These are phyloP conservation scores for Phytophthora uliginosa DNA, from an alignment of 352 stramenopile species.

Conservation along the genomic window DNA sequence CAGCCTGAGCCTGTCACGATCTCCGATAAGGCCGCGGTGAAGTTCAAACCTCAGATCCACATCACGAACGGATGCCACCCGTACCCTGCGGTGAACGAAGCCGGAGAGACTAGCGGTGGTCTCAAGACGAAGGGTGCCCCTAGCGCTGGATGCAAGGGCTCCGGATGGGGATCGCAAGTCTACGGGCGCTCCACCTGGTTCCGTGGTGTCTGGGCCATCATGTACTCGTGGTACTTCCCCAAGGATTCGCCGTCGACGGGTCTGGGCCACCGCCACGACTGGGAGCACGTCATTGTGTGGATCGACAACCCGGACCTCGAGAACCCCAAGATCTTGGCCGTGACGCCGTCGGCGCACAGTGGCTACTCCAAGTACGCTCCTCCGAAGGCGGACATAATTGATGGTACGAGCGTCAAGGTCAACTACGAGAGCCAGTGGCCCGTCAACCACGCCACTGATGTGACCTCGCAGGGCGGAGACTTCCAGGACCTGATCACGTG, in stretches of 20 bases:
- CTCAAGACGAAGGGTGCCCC: slow-evolving; percentile 19
- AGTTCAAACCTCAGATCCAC: slow-evolving; percentile 21
- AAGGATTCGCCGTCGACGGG: slow-evolving; percentile 4
- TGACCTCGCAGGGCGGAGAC: slow-evolving; percentile 10
- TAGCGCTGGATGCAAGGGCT: slow-evolving; percentile 16
- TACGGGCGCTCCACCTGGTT: slow-evolving; percentile 20
- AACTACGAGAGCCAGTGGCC: slow-evolving; percentile 14
- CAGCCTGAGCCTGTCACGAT: slow-evolving; percentile 19
- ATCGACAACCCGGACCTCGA: slow-evolving; percentile 20
- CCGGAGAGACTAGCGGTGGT: slow-evolving; percentile 8
- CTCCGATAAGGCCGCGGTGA: slow-evolving; percentile 17
- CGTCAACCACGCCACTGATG: slow-evolving; percentile 9
- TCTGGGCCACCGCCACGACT: slow-evolving; percentile 28
- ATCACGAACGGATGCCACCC: slow-evolving; percentile 25
- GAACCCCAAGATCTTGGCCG: slow-evolving; percentile 21
- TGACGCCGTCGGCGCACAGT: slow-evolving; percentile 6
- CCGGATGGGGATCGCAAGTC: slow-evolving; percentile 23
- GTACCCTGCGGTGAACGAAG: slow-evolving; percentile 24
- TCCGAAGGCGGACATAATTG: slow-evolving; percentile 2
- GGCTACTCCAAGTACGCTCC: slow-evolving; percentile 17
- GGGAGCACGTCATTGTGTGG: slow-evolving; percentile 31
- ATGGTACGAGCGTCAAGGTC: slow-evolving; percentile 23
- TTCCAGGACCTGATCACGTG: slow-evolving; percentile 32
- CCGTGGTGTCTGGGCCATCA: slow-evolving; percentile 13
- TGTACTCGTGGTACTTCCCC: slow-evolving; percentile 34